Percentiles rank a stretch among this genome's conserved stretches.
These are phyloP conservation scores for Monilinia aucupariae DNA, from an alignment of 2,329 filamentous ascomycete genomes.

Conservation along the genomic window DNA sequence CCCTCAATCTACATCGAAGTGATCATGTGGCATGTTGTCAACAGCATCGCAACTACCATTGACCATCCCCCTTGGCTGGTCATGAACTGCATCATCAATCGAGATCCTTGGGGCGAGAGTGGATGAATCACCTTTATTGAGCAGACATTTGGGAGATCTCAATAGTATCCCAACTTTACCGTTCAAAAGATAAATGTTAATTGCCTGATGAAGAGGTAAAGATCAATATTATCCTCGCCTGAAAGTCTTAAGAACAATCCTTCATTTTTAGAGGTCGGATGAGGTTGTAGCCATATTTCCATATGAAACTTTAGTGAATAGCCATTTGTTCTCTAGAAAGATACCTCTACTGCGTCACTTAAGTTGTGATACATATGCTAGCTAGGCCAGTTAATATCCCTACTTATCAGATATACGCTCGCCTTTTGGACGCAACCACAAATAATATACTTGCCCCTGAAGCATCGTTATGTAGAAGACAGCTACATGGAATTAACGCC, in stretches of 20 bases:
- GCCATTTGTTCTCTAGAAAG: neutral
- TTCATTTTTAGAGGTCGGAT: neutral
- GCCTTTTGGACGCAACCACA: neutral
- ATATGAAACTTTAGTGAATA: neutral
- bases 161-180: neutral
- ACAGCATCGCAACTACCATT: neutral
- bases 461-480: neutral
- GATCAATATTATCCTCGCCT: neutral
- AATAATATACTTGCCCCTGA: neutral
- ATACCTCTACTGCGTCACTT: too few species aligned
- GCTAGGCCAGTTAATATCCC: too few species aligned
- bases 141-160: neutral
- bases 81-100: neutral
- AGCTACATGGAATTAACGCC: too few species aligned
- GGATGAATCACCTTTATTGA: neutral
- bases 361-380: too few species aligned
- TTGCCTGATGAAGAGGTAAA: neutral
- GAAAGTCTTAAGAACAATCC: neutral
- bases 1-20: neutral
- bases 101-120: neutral
- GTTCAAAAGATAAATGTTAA: neutral
- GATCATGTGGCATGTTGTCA: neutral
- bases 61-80: neutral
- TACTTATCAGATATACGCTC: neutral
- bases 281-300: fast-evolving